Evolutionary conservation across 306 rosid species (phyloP), one percentile per base, ranked within the genome.

Genomic region (Gynostemma pentaphyllum): DNA sequence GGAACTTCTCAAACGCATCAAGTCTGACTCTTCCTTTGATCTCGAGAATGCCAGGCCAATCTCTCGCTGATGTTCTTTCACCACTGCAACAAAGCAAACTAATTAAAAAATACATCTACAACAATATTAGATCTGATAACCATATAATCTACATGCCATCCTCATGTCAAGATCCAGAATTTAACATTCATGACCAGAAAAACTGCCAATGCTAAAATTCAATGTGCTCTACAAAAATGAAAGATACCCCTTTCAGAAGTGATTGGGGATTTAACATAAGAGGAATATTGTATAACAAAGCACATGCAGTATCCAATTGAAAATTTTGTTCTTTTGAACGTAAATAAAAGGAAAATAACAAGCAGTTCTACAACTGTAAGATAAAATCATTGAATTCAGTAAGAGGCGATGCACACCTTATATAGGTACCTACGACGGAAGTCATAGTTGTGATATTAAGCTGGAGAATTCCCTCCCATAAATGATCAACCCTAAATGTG

Each of bases 1-100:
- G 89, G 65, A 94, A 94, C 79, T 88, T 86, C 78, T 88, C 88
- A 70, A 94, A 94, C 34, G 95, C 89, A 50, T 88, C 94, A 4
- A 88, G 90, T 66, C 90, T 85, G 44, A 94, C 99, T 78, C 97
- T 88, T 52, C 99, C 99, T 78, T 94, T 94, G 69, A 94, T 84
- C 76, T 94, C 99, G 29, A 94, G 83, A 75, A 73, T 68, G 32
- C 82, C 81, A 51, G 96, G 88, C 99, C 99, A 94, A 49, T 81
- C 97, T 48, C 75, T 86, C 9, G 82, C 79, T 32, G 83, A 75
- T 60, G 85, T 69, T 84, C 76, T 94, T 70, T 88, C 95, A 7
- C 99, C 97, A 39, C 99, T 94, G 79, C 72, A 86, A 64, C 70
- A 66, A 68, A 49, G 50, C 39, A 71, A 60, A 66, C 7, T 34